Conservation (phyloP, 441 rosid genomes). For the Gossypium davidsonii region DNA sequence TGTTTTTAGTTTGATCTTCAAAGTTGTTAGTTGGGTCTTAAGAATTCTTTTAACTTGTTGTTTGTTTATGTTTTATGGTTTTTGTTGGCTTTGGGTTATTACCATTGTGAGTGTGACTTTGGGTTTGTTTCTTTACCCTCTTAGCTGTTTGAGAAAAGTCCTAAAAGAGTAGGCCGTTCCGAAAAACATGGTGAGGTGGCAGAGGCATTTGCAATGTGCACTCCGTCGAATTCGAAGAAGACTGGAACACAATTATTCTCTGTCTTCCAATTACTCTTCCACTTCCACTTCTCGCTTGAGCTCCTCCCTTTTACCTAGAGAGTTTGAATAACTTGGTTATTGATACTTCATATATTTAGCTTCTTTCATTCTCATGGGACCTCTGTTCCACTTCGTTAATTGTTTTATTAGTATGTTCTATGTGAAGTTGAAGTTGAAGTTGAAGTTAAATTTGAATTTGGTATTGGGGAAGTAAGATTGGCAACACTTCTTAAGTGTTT, state of each 20-base stretch:
- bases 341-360: neutral
- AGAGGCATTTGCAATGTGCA: conserved; percentile 46
- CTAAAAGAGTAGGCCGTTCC: neutral
- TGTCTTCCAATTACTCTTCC: conserved; percentile 26
- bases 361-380: neutral
- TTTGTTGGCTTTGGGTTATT: neutral
- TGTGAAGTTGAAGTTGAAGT: neutral
- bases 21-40: neutral
- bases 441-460: neutral
- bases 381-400: neutral
- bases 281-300: conserved; percentile 29
- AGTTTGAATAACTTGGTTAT: neutral
- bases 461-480: neutral
- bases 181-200: conserved; percentile 64
- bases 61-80: neutral
- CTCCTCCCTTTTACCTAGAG: conserved; percentile 31
- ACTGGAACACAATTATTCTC: conserved; percentile 29
- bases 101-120: neutral
- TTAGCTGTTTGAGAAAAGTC: conserved; percentile 1
- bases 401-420: neutral
- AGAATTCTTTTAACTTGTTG: neutral
- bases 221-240: conserved; percentile 44
- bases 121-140: neutral
- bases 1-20: neutral
- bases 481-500: neutral